A percentile compares a stretch with the other conserved stretches of the same genome.
Evolutionary conservation across 805 yeast genomes (phyloP).

Genomic region (Kuraishia capsulata): DNA sequence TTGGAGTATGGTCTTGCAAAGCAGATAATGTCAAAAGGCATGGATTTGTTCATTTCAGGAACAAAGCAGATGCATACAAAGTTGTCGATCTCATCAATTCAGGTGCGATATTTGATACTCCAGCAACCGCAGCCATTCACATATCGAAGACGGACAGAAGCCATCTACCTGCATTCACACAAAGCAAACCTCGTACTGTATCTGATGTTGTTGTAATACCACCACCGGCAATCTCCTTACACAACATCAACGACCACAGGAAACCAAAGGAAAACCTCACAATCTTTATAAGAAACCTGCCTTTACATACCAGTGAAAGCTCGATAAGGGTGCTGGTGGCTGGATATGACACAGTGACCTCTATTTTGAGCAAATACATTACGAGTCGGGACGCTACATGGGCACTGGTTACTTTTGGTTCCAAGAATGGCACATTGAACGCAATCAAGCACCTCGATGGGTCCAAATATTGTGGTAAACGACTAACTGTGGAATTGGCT

Average conservation of each 20-base stretch:
- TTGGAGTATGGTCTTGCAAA: slow-evolving; percentile 22
- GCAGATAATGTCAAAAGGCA: slow-evolving; percentile 13
- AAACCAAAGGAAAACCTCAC: not conserved
- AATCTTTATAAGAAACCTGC: not conserved
- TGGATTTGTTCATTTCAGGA: slow-evolving; percentile 33
- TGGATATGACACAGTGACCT: not conserved
- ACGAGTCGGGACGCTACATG: not conserved
- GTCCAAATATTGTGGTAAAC: not conserved
- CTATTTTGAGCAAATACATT: not conserved
- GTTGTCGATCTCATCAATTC: slow-evolving; percentile 21
- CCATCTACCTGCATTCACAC: not conserved
- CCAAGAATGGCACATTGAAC: not conserved
- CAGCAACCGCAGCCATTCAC: slow-evolving; percentile 18
- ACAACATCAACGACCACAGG: too few species aligned
- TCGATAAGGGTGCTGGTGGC: not conserved
- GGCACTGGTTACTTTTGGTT: not conserved
- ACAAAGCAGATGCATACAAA: slow-evolving; percentile 21
- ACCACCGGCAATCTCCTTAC: too few species aligned
- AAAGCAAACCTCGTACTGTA: slow-evolving; percentile 10
- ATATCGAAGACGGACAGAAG: slow-evolving; percentile 18
- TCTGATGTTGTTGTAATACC: too few species aligned
- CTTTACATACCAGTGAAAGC: not conserved
- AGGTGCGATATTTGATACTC: slow-evolving; percentile 12
- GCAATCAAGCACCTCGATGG: not conserved
- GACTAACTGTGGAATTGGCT: not conserved